A percentile compares a stretch with the other conserved stretches of the same genome.
phyloP scores from a whole-genome alignment of 2,329 filamentous ascomycete genomes.

The Alternaria ethzedia region DNA sequence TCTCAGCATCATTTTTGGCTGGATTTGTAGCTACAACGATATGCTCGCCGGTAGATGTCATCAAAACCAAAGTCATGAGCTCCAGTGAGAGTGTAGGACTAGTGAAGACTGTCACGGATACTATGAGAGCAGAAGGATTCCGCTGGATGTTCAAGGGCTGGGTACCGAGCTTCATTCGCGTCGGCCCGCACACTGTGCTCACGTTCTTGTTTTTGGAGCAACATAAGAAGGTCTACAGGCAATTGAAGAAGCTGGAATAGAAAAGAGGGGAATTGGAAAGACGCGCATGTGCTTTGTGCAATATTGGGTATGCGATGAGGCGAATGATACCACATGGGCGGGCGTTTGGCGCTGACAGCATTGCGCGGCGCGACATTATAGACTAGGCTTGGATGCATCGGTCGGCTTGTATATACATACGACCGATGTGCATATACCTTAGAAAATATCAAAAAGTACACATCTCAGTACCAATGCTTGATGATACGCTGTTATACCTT shows the following conservation, averaged over 20 bases:
- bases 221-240: constrained; percentile 77
- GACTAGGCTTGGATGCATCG: neutral
- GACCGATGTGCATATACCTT: neutral
- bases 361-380: neutral
- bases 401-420: neutral
- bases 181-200: constrained; percentile 80
- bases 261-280: neutral
- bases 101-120: constrained; percentile 66
- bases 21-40: constrained; percentile 85
- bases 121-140: constrained; percentile 73
- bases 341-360: constrained; percentile 4
- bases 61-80: constrained; percentile 89
- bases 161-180: constrained; percentile 76
- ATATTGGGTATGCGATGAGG: neutral
- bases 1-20: constrained; percentile 76
- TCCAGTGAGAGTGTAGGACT: constrained; percentile 63
- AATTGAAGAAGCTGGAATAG: constrained; percentile 24
- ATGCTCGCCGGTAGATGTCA: constrained; percentile 84
- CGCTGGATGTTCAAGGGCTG: constrained; percentile 90
- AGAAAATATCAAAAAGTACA: neutral
- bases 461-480: neutral
- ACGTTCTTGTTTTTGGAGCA: constrained; percentile 88
- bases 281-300: neutral
- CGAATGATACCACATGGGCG: constrained; percentile 16
- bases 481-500: neutral